These are phyloP conservation scores for Venturia effusa DNA, from an alignment of 2,329 filamentous ascomycete species.

Conservation along the genomic window DNA sequence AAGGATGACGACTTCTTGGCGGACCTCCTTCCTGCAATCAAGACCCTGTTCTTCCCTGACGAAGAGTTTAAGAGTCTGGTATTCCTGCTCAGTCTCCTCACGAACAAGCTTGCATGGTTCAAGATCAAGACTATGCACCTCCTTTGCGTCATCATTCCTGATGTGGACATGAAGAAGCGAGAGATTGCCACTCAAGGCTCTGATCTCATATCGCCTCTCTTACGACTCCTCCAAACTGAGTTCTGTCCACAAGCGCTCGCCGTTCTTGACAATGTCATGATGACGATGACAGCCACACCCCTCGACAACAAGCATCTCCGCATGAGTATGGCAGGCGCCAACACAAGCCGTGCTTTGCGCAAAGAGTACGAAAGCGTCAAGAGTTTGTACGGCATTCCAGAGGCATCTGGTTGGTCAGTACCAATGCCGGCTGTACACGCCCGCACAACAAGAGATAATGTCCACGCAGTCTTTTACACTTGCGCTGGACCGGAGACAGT, in stretches of 20 bases:
- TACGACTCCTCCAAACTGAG: slow-evolving; percentile 83
- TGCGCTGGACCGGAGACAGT: slow-evolving; percentile 47
- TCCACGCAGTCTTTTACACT: slow-evolving; percentile 93
- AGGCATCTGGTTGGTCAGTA: slow-evolving; percentile 92
- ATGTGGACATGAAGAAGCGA: slow-evolving; percentile 84
- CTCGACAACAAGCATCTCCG: slow-evolving; percentile 90
- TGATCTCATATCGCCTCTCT: slow-evolving; percentile 84
- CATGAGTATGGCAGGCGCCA: slow-evolving; percentile 94
- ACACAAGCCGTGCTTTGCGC: slow-evolving; percentile 65
- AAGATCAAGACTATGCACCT: slow-evolving; percentile 90
- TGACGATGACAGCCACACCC: slow-evolving; percentile 64
- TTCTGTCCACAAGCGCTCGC: slow-evolving; percentile 86
- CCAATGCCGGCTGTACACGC: slow-evolving; percentile 87
- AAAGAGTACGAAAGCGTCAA: slow-evolving; percentile 94
- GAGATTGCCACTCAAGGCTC: slow-evolving; percentile 86
- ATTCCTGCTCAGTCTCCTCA: slow-evolving; percentile 83
- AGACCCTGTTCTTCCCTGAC: slow-evolving; percentile 67
- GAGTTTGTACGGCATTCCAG: slow-evolving; percentile 91
- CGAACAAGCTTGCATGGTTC: slow-evolving; percentile 81
- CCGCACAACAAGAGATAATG: slow-evolving; percentile 74
- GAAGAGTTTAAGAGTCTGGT: slow-evolving; percentile 78
- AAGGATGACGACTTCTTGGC: slow-evolving; percentile 64
- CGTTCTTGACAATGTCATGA: slow-evolving; percentile 90
- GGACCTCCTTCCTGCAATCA: slow-evolving; percentile 63
- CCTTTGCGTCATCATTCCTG: slow-evolving; percentile 71